phyloP scores from a whole-genome alignment of 2,329 filamentous ascomycete genomes.

The Penicillium sp. region DNA sequence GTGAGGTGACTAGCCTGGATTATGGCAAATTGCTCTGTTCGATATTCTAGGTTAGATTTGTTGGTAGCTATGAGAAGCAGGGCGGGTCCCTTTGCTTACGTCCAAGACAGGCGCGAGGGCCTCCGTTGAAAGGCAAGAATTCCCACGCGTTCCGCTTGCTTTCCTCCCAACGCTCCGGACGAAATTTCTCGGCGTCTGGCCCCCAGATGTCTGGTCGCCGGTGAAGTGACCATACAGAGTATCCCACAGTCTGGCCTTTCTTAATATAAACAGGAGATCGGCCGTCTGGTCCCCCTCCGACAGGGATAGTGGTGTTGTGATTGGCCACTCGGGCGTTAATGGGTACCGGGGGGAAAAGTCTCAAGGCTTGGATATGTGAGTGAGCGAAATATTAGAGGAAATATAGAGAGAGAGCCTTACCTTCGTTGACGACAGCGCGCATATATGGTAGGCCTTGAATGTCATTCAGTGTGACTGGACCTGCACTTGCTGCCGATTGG shows the following conservation, averaged over 20 bases:
- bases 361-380: conserved; percentile 34
- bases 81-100: no score
- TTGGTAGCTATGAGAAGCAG: neutral
- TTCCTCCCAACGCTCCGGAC: conserved; percentile 45
- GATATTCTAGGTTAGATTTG: neutral
- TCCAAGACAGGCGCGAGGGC: conserved; percentile 33
- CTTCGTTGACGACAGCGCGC: conserved; percentile 5
- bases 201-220: conserved; percentile 59
- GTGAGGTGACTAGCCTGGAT: neutral
- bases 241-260: conserved; percentile 67
- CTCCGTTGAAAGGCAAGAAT: conserved; percentile 37
- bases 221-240: conserved; percentile 73
- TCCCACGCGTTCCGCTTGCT: conserved; percentile 37
- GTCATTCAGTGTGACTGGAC: no score
- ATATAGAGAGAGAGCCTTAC: neutral
- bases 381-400: neutral
- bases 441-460: conserved; percentile 4
- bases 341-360: conserved; percentile 49
- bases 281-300: conserved; percentile 64
- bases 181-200: conserved; percentile 49
- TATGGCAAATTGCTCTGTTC: neutral
- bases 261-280: conserved; percentile 64
- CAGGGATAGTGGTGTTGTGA: conserved; percentile 44
- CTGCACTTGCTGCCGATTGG: no score
- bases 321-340: conserved; percentile 43